These are phyloP conservation scores for Trypanosoma avium DNA, from an alignment of 208 protist species.

Conservation along the genomic window DNA sequence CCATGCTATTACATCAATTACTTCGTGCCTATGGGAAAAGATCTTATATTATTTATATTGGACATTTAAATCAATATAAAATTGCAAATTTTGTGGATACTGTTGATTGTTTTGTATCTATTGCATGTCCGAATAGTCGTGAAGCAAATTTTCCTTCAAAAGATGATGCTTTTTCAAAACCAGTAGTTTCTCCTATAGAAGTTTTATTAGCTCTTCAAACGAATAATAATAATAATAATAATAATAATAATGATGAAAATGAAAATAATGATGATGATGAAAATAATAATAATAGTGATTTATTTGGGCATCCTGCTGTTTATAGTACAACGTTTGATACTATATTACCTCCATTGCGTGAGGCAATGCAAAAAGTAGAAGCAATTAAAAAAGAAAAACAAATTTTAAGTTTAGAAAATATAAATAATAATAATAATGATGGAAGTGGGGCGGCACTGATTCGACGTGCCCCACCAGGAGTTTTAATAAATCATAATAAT, in stretches of 20 bases:
- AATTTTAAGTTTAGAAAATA: too few relatives aligned
- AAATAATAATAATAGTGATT: slow-evolving; percentile 22
- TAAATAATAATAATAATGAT: too few relatives aligned
- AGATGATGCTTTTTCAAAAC: slow-evolving; percentile 78
- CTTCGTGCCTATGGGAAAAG: slow-evolving; percentile 71
- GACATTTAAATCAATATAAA: slow-evolving; percentile 92
- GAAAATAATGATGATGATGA: too few relatives aligned
- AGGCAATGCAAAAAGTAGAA: slow-evolving; percentile 8
- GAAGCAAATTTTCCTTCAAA: slow-evolving; percentile 76
- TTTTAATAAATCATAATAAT: too few relatives aligned
- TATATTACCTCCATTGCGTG: slow-evolving; percentile 33
- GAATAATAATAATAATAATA: slow-evolving; percentile 17
- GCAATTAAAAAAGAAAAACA: too few relatives aligned
- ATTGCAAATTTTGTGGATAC: slow-evolving; percentile 90
- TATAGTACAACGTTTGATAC: slow-evolving; percentile 69
- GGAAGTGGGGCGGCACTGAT: slow-evolving; percentile 21
- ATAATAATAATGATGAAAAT: too few relatives aligned
- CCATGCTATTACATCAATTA: slow-evolving; percentile 66
- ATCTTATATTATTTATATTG: slow-evolving; percentile 88
- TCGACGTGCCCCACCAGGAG: too few relatives aligned
- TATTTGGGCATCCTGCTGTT: slow-evolving; percentile 55
- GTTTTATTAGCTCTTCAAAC: slow-evolving; percentile 72
- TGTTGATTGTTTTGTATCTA: slow-evolving; percentile 84
- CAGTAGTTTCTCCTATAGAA: slow-evolving; percentile 87
- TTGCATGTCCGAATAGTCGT: slow-evolving; percentile 86